phyloP scores from a whole-genome alignment of 73 alveolate genomes.

The Diophrys appendiculata region DNA sequence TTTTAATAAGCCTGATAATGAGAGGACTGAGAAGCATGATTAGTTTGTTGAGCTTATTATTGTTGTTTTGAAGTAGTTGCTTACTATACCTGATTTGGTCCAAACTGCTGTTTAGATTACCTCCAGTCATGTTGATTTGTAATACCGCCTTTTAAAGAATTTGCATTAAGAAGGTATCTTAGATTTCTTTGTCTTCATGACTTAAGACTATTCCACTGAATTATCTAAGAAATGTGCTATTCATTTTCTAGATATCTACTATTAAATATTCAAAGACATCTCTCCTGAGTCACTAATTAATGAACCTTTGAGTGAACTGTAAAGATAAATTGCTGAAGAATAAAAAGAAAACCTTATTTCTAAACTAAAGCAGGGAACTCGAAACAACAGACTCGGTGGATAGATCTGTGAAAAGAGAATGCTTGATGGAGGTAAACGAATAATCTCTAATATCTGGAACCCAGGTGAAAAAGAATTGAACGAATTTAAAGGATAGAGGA shows the following conservation, averaged over 20 bases:
- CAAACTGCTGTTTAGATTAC: not conserved
- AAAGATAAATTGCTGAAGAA: conserved; percentile 1
- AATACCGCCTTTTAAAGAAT: conserved; percentile 31
- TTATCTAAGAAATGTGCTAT: conserved; percentile 59
- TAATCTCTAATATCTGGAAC: not conserved
- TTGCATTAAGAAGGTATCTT: conserved; percentile 61
- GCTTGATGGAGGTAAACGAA: not conserved
- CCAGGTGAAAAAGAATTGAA: not conserved
- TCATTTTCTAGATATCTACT: conserved; percentile 69
- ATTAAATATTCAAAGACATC: conserved; percentile 63
- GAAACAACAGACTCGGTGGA: not conserved
- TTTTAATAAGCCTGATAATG: conserved; percentile 36
- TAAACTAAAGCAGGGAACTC: conserved; percentile 32
- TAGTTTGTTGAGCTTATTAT: conserved; percentile 76
- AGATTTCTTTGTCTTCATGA: conserved; percentile 65
- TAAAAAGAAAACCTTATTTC: conserved; percentile 14
- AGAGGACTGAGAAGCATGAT: conserved; percentile 64
- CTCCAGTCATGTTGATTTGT: conserved; percentile 11
- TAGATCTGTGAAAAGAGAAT: not conserved
- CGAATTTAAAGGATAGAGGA: not conserved
- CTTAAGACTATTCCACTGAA: conserved; percentile 67
- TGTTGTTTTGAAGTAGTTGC: conserved; percentile 62
- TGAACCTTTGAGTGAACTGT: conserved; percentile 15
- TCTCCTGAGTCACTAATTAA: conserved; percentile 50
- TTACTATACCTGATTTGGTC: conserved; percentile 64